A percentile compares a stretch with the other conserved stretches of the same genome.
These are phyloP conservation scores for Diaporthe nobilis DNA, from an alignment of 2,329 filamentous ascomycete genomes.

Conservation along the genomic window DNA sequence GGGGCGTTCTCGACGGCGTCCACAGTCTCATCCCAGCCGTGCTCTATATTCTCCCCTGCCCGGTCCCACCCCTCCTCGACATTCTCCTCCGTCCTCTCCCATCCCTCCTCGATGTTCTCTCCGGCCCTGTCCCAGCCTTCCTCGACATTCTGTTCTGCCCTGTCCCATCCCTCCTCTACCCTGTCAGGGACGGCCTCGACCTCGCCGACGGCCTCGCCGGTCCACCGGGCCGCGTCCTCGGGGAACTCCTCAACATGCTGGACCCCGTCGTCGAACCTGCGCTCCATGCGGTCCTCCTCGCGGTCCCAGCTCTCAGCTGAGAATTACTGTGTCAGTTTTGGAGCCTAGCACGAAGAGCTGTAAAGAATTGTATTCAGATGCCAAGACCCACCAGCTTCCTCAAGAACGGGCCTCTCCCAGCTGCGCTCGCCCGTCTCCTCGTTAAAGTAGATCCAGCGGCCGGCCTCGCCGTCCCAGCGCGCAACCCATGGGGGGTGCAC, in stretches of 20 bases:
- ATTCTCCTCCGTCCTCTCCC: constrained; percentile 28
- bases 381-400: constrained; percentile 34
- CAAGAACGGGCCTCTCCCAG: constrained; percentile 34
- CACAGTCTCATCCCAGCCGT: constrained; percentile 41
- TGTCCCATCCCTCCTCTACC: constrained; percentile 29
- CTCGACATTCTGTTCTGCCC: constrained; percentile 28
- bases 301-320: constrained; percentile 32
- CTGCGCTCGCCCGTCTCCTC: constrained; percentile 39
- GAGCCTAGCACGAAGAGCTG: not conserved
- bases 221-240: constrained; percentile 39
- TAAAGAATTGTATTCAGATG: fast-evolving
- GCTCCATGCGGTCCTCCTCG: constrained; percentile 35
- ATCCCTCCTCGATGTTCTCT: constrained; percentile 30
- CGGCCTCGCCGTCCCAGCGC: constrained; percentile 37
- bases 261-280: constrained; percentile 35
- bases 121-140: constrained; percentile 27
- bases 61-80: constrained; percentile 34
- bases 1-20: constrained; percentile 37
- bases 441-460: constrained; percentile 40
- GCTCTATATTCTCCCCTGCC: constrained; percentile 46
- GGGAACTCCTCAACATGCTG: constrained; percentile 34
- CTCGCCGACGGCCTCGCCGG: constrained; percentile 35
- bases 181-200: constrained; percentile 33
- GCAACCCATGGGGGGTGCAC: constrained; percentile 37
- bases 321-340: not conserved